Evolutionary conservation across 1,284 basidiomycete species (phyloP).

Genomic region (Sporisorium exsertum): DNA sequence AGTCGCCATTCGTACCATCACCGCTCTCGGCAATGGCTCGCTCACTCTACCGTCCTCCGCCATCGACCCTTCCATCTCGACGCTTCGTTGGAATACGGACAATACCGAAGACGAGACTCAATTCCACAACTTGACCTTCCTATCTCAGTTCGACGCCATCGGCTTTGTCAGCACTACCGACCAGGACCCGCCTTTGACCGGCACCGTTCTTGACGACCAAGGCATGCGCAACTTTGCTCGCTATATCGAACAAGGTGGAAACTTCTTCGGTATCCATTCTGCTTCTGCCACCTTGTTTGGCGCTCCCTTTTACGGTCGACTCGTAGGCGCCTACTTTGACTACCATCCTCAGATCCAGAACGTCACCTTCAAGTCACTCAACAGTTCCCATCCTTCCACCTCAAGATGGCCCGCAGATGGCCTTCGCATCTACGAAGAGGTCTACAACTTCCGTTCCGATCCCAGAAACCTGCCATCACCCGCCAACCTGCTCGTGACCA

Average conservation of each 20-base stretch:
- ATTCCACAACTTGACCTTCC: constrained; percentile 42
- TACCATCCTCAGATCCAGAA: constrained; percentile 79
- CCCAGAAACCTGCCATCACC: constrained; percentile 73
- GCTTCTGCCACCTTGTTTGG: constrained; percentile 79
- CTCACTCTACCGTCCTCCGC: constrained; percentile 74
- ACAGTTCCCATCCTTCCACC: constrained; percentile 40
- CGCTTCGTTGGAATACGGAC: constrained; percentile 35
- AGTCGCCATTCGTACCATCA: constrained; percentile 76
- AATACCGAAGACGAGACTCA: constrained; percentile 44
- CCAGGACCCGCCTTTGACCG: constrained; percentile 65
- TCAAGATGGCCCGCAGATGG: constrained; percentile 34
- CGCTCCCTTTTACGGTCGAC: constrained; percentile 75
- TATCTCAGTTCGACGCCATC: constrained; percentile 68
- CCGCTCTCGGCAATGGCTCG: constrained; percentile 72
- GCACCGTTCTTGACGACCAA: constrained; percentile 75
- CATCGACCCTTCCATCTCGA: constrained; percentile 36
- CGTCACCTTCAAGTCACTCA: constrained; percentile 60
- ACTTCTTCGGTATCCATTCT: constrained; percentile 78
- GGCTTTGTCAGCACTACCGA: constrained; percentile 81
- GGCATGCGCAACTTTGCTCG: constrained; percentile 77
- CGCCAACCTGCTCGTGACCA: constrained; percentile 54
- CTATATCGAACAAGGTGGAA: constrained; percentile 79
- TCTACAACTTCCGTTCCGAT: constrained; percentile 84
- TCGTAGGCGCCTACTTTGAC: constrained; percentile 77
- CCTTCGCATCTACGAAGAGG: constrained; percentile 50